Percentiles rank a stretch among this genome's conserved stretches.
phyloP scores from a whole-genome alignment of 2,329 filamentous ascomycete genomes.

The Fusarium albosuccineum region DNA sequence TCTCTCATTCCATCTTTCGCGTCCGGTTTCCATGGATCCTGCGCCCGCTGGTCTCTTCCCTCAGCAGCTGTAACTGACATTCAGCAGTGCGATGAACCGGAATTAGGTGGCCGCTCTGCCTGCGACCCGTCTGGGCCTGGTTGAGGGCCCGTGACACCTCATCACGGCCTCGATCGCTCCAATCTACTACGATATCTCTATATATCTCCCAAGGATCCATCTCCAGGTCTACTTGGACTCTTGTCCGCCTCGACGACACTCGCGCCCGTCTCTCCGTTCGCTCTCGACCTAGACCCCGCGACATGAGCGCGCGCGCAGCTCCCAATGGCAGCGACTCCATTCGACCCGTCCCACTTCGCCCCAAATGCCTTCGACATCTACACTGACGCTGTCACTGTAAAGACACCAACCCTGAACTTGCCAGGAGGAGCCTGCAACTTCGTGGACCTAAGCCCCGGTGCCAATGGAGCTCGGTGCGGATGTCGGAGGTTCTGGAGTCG shows the following conservation, averaged over 20 bases:
- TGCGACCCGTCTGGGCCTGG: constrained; percentile 54
- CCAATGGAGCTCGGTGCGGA: constrained; percentile 67
- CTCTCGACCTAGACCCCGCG: constrained; percentile 36
- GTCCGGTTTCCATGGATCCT: constrained; percentile 27
- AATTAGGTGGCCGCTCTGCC: constrained; percentile 46
- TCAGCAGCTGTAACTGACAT: constrained; percentile 26
- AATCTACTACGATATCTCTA: constrained; percentile 24
- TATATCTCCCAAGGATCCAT: not conserved
- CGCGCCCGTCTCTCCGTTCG: constrained; percentile 18
- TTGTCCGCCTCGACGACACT: constrained; percentile 12
- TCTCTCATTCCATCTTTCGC: constrained; percentile 7
- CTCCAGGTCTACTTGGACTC: not conserved
- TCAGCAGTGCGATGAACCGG: constrained; percentile 53
- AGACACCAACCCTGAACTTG: constrained; percentile 51
- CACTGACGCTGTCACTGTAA: constrained; percentile 58
- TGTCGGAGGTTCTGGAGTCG: constrained; percentile 73
- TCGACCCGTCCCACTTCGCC: constrained; percentile 59
- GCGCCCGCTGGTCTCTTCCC: constrained; percentile 17
- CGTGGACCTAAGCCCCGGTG: constrained; percentile 65
- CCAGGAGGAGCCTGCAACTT: constrained; percentile 70
- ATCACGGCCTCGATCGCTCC: constrained; percentile 34
- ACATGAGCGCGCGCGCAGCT: constrained; percentile 45
- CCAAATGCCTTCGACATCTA: constrained; percentile 68
- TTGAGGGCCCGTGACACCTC: constrained; percentile 46
- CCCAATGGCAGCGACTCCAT: constrained; percentile 66